phyloP scores from a whole-genome alignment of 257 asterid species.

The Leptodermis oblonga region DNA sequence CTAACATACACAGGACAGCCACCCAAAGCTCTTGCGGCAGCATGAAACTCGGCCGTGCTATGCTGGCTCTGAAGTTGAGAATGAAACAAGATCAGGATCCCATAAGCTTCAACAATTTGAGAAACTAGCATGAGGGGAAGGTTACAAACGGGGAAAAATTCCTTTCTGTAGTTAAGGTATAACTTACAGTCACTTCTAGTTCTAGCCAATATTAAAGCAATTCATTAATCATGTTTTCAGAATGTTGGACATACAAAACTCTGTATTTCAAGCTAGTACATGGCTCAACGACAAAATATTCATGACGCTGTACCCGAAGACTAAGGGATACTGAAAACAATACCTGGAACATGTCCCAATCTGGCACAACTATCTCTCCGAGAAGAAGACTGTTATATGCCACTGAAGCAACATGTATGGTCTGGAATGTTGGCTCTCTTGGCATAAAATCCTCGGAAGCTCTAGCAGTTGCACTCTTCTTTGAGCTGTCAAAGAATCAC shows the following conservation, averaged over 20 bases:
- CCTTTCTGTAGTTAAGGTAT: not conserved
- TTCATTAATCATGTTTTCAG: not conserved
- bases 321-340: not conserved
- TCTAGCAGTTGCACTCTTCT: constrained; percentile 47
- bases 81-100: not conserved
- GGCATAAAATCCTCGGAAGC: constrained; percentile 77
- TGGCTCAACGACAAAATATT: too few species aligned
- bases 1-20: constrained; percentile 66
- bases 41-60: constrained; percentile 48
- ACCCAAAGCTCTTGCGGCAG: constrained; percentile 58
- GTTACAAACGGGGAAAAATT: not conserved
- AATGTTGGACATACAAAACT: not conserved
- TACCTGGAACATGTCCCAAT: constrained; percentile 76
- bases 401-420: constrained; percentile 52
- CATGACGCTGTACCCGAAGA: not conserved
- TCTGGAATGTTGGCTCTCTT: constrained; percentile 44
- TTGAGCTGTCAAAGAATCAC: constrained; percentile 26
- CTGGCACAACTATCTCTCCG: constrained; percentile 52
- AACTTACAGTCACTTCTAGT: not conserved
- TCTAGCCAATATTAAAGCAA: too few species aligned
- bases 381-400: constrained; percentile 53
- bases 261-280: not conserved
- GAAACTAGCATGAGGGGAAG: not conserved
- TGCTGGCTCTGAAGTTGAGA: constrained; percentile 38
- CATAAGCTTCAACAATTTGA: not conserved